Percentiles rank a stretch among this genome's conserved stretches.
These are phyloP conservation scores for Eragrostis nindensis DNA, from an alignment of 176 grass and related monocot species.

Conservation along the genomic window DNA sequence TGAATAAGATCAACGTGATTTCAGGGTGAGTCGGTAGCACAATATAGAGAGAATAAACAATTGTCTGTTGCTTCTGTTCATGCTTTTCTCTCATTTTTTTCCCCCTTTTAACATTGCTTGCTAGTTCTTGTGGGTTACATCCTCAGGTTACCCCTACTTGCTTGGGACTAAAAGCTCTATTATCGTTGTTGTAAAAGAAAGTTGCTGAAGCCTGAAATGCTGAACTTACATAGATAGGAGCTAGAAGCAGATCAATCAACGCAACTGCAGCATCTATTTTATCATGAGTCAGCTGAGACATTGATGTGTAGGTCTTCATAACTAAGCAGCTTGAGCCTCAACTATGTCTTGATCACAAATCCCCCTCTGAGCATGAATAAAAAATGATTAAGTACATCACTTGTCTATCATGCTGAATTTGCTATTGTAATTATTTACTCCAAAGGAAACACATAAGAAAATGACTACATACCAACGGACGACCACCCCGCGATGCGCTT, in stretches of 20 bases:
- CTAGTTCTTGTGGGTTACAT: not conserved
- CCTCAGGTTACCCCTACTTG: not conserved
- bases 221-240: slow-evolving; percentile 74
- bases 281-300: slow-evolving; percentile 84
- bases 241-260: slow-evolving; percentile 78
- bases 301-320: slow-evolving; percentile 84
- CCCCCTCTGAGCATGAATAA: slow-evolving; percentile 64
- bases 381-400: slow-evolving; percentile 18
- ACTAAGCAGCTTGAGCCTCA: slow-evolving; percentile 58
- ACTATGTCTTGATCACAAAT: slow-evolving; percentile 66
- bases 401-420: slow-evolving; percentile 18
- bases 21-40: slow-evolving; percentile 37
- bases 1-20: slow-evolving; percentile 31
- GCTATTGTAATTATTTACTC: slow-evolving; percentile 30
- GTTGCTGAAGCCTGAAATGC: too few relatives aligned
- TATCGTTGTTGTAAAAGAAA: not conserved
- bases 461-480: too few relatives aligned
- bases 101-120: not conserved
- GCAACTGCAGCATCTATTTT: slow-evolving; percentile 91
- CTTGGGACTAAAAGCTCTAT: not conserved
- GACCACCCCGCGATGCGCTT: too few relatives aligned
- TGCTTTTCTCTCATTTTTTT: not conserved
- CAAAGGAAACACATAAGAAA: not conserved
- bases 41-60: not conserved
- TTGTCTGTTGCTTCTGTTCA: not conserved